A percentile compares a stretch with the other conserved stretches of the same genome.
phyloP scores from a whole-genome alignment of 108 stramenopile genomes.

The Cyclotella atomus region DNA sequence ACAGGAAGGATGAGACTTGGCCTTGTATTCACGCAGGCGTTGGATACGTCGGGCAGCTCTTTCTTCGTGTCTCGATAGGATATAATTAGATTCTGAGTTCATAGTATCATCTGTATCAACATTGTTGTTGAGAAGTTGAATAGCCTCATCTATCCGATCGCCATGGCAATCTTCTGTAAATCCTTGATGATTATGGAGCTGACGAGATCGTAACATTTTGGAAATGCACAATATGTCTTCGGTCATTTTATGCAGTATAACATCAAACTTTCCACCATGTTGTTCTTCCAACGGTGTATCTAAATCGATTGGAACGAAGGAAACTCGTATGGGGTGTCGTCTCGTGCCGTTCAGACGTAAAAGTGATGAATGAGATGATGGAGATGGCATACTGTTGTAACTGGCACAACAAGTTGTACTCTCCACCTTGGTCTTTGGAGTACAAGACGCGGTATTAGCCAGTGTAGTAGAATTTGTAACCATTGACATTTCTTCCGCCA shows the following conservation, averaged over 20 bases:
- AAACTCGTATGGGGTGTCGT: conserved; percentile 66
- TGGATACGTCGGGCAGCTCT: conserved; percentile 66
- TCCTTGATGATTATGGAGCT: neutral
- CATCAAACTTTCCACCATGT: conserved; percentile 82
- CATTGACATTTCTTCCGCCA: conserved; percentile 12
- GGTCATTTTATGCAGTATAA: conserved; percentile 87
- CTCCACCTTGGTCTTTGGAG: neutral
- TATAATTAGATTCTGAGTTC: neutral
- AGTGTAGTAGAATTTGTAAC: conserved; percentile 11
- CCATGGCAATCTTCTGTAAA: neutral
- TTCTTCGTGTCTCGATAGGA: conserved; percentile 36
- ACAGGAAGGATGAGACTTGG: conserved; percentile 60
- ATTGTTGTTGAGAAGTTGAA: neutral
- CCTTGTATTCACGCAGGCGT: conserved; percentile 68
- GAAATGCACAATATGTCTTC: conserved; percentile 81
- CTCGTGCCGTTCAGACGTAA: neutral
- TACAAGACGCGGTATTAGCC: conserved; percentile 18
- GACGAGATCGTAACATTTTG: conserved; percentile 36
- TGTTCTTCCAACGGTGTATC: conserved; percentile 81
- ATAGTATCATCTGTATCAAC: conserved; percentile 7
- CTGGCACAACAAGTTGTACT: neutral
- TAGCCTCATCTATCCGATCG: conserved; percentile 2
- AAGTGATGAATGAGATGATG: neutral
- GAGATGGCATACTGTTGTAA: neutral
- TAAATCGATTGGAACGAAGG: conserved; percentile 83